Base-by-base conservation (phyloP, 2,329 filamentous ascomycete genomes). In the Rosellinia necatrix region DNA sequence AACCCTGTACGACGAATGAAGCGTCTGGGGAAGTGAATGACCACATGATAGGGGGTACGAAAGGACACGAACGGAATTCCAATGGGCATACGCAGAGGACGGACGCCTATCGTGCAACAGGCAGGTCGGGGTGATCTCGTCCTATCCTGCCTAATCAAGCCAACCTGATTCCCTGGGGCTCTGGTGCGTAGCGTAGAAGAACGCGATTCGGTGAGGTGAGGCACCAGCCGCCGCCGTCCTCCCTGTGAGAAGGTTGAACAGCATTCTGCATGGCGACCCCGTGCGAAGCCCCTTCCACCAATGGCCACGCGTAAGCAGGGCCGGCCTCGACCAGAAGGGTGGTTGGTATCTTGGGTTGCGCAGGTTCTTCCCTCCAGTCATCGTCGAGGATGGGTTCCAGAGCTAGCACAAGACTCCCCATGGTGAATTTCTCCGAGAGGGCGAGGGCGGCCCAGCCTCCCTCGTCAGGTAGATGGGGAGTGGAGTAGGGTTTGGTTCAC, bases 351-450 rank as follows among this genome's bases (percentile, higher is more conserved):
- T 37, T 13, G n/a, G 27, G 41, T 42, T 13, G n/a, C 21, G 41
- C 37, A 34, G 24, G 22, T 44, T 40, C 9, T 10, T 37, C 19
- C 44, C 53, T 42, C 57, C 40, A 57, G 53, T 49, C 22, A 25
- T 49, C 27, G 27, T 47, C 43, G 34, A 47, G 49, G 27, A 50
- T 50, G 10, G 47, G 19, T 42, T 41, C 49, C 40, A 57, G 48
- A 15, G n/a, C n/a, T n/a, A n/a, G n/a, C n/a, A n/a, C n/a, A n/a
- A n/a, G n/a, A n/a, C n/a, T n/a, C n/a, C n/a, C 19, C 30, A 46
- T 53, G 30, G n/a, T 50, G 6, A 53, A 57, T 58, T 58, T 59
- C 46, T 60, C 58, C 58, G 58, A 58, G 44, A 57, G 53, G 53
- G 49, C 15, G 25, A 40, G 10, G 25, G 19, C 19, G 35, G 21